These are phyloP conservation scores for Tetracentron sinense DNA, from an alignment of 164 flowering plant species.

Conservation along the genomic window DNA sequence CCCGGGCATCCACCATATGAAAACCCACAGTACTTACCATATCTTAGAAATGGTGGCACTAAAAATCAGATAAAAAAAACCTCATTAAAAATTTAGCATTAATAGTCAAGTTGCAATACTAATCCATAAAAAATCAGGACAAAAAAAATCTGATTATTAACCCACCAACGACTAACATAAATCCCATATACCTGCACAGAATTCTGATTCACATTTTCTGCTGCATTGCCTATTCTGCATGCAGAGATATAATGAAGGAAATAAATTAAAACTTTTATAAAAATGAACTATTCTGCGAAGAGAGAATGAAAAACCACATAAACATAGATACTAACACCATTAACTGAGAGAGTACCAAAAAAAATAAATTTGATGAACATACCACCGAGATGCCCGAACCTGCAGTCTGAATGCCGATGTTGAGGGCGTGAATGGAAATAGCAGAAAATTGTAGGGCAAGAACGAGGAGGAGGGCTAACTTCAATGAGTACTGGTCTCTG, in stretches of 20 bases:
- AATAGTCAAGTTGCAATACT: background rate
- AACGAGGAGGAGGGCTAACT: conserved; percentile 21
- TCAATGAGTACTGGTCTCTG: conserved; percentile 11
- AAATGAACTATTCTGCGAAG: background rate
- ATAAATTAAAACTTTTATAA: background rate
- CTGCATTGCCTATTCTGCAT: conserved; percentile 67
- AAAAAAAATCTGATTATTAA: background rate
- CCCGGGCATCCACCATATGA: conserved; percentile 91
- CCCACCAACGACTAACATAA: background rate
- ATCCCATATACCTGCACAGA: conserved; percentile 54
- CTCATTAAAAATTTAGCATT: background rate
- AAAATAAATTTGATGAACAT: background rate
- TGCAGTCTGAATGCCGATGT: conserved; percentile 41
- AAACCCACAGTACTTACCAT: conserved; percentile 98
- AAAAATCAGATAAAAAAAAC: background rate
- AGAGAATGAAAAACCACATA: no score
- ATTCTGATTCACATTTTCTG: conserved; percentile 76
- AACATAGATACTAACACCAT: no score
- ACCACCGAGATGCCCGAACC: conserved; percentile 33
- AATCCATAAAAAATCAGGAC: background rate
- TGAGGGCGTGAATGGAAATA: conserved; percentile 34
- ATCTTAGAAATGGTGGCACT: conserved; percentile 92
- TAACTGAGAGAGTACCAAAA: no score
- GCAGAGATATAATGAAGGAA: no score
- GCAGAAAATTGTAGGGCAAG: conserved; percentile 13